Conservation (phyloP, 1,284 basidiomycete genomes). For the Leccinum fuscescens region DNA sequence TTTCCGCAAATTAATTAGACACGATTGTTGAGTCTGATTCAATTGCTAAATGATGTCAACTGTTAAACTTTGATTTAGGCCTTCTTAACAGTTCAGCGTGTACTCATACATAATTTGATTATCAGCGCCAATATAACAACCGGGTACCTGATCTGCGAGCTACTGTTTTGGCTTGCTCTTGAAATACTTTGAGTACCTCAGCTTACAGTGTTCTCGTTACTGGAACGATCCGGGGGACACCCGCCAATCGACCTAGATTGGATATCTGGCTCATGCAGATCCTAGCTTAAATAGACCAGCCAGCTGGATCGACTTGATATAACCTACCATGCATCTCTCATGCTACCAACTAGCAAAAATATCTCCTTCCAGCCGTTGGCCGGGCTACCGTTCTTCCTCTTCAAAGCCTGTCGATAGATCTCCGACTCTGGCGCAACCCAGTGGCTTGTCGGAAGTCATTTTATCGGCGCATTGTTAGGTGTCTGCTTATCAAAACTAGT, state of each 20-base stretch:
- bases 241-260: neutral
- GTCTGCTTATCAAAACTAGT: conserved; percentile 48
- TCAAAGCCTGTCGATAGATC: conserved; percentile 48
- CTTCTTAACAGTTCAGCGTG: neutral
- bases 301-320: neutral
- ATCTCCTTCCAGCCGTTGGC: conserved; percentile 7
- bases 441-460: conserved; percentile 43
- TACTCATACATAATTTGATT: neutral
- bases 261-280: neutral
- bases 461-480: conserved; percentile 16
- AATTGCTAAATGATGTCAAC: neutral
- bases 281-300: neutral
- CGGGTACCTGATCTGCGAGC: neutral
- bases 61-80: neutral
- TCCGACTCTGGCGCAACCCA: conserved; percentile 50
- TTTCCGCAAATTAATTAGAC: neutral
- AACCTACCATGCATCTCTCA: neutral
- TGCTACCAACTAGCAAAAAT: neutral
- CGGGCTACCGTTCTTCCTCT: conserved; percentile 13
- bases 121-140: neutral
- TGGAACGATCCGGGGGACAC: neutral
- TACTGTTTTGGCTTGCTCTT: neutral
- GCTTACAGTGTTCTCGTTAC: neutral
- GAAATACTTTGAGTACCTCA: neutral
- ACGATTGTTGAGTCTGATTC: neutral